Conservation (phyloP, 345 rosid genomes). For the Aquilaria malaccensis region DNA sequence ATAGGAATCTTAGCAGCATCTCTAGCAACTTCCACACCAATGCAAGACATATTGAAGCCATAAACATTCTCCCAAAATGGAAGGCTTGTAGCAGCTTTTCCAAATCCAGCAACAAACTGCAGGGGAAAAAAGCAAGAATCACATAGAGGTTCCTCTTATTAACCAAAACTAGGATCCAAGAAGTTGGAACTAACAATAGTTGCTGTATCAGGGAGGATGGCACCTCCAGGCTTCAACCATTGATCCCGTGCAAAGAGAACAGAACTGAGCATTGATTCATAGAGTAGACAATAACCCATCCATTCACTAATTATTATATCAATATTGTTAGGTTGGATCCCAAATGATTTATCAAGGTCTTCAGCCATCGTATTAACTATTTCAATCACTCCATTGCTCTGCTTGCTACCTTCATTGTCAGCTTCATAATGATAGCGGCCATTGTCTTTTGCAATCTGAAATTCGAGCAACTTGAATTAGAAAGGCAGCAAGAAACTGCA, state of each 20-base stretch:
- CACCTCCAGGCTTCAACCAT: constrained; percentile 99
- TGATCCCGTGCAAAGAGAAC: constrained; percentile 90
- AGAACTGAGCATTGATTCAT: constrained; percentile 91
- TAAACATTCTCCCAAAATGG: constrained; percentile 93
- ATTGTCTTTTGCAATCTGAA: constrained; percentile 81
- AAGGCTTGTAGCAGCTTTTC: constrained; percentile 80
- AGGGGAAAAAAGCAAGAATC: constrained; percentile 7
- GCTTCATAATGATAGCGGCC: constrained; percentile 33
- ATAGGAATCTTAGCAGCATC: constrained; percentile 65
- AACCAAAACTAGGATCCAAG: not conserved
- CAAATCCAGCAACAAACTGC: constrained; percentile 90
- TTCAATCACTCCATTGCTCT: constrained; percentile 46
- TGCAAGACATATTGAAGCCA: constrained; percentile 81
- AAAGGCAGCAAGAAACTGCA: not conserved
- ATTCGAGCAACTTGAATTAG: not conserved
- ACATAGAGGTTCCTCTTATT: not conserved
- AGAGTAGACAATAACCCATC: constrained; percentile 98
- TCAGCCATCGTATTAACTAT: constrained; percentile 89
- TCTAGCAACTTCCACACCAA: constrained; percentile 69
- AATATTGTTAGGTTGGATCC: constrained; percentile 61
- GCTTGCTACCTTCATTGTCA: constrained; percentile 18
- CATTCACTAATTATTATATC: constrained; percentile 91
- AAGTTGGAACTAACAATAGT: constrained; percentile 53
- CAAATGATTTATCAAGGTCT: constrained; percentile 46
- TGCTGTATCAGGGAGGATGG: constrained; percentile 94